Percentiles rank a stretch among this genome's conserved stretches.
These are phyloP conservation scores for Delitschia confertaspora DNA, from an alignment of 495 filamentous ascomycete species.

Conservation along the genomic window DNA sequence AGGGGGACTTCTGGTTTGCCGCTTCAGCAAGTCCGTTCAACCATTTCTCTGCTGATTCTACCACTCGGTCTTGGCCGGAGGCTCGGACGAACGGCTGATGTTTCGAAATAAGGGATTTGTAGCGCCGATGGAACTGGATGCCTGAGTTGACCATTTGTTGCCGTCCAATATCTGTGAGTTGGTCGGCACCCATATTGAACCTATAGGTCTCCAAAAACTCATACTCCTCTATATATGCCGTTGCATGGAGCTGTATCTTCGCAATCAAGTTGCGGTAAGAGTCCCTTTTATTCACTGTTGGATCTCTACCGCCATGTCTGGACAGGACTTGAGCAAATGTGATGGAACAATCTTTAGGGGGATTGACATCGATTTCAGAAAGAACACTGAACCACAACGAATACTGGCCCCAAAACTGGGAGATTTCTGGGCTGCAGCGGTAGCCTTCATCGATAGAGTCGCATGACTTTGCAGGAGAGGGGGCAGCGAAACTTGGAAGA, in stretches of 20 bases:
- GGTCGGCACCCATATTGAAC: conserved; percentile 65
- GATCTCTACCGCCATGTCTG: conserved; percentile 76
- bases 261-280: conserved; percentile 27
- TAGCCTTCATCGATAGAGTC: conserved; percentile 55
- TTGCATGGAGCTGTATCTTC: conserved; percentile 51
- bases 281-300: conserved; percentile 52
- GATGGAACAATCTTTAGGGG: conserved; percentile 57
- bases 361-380: conserved; percentile 46
- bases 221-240: conserved; percentile 47
- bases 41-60: conserved; percentile 64
- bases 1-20: conserved; percentile 38
- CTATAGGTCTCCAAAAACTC: conserved; percentile 59
- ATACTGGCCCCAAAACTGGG: conserved; percentile 79
- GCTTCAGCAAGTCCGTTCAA: conserved; percentile 59
- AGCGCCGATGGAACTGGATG: conserved; percentile 61
- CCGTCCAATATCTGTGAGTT: conserved; percentile 64
- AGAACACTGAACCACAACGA: conserved; percentile 70
- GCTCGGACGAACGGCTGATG: conserved; percentile 62
- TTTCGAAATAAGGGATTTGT: conserved; percentile 46
- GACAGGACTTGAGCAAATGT: conserved; percentile 73
- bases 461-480: conserved; percentile 14
- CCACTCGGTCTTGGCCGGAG: conserved; percentile 60
- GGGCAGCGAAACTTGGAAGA: conserved; percentile 3
- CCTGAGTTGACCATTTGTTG: conserved; percentile 68
- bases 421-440: conserved; percentile 49